Percentiles rank a stretch among this genome's conserved stretches.
Evolutionary conservation across 2,329 filamentous ascomycete genomes (phyloP).

Genomic region (Sphaerulina musiva): DNA sequence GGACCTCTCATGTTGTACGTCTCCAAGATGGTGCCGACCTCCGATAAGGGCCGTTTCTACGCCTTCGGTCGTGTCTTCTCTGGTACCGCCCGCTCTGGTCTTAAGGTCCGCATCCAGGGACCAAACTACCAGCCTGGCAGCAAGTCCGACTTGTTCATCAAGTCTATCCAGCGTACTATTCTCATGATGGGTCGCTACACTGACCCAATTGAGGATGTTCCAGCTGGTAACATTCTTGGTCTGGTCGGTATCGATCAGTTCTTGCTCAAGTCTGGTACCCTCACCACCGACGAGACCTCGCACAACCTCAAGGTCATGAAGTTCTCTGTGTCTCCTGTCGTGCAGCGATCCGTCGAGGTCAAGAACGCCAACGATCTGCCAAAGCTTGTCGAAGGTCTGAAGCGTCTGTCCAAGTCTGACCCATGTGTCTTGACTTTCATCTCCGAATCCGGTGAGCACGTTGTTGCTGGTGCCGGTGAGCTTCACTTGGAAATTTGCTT

Average conservation of each 20-base stretch:
- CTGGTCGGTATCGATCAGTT: conserved; percentile 99
- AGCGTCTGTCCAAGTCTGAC: conserved; percentile 99
- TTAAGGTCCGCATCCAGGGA: conserved; percentile 99
- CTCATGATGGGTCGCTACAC: conserved; percentile 99
- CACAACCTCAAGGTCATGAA: conserved; percentile 99
- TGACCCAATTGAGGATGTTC: conserved; percentile 98
- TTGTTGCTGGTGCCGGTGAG: conserved; percentile 98
- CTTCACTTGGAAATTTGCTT: conserved; percentile 99
- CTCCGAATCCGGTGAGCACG: conserved; percentile 91
- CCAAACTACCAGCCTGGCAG: conserved; percentile 97
- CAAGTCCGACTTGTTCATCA: conserved; percentile 99
- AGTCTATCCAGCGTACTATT: conserved; percentile 98
- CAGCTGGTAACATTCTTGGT: conserved; percentile 99
- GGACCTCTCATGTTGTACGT: conserved; percentile 99
- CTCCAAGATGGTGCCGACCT: conserved; percentile 99
- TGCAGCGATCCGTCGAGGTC: conserved; percentile 96
- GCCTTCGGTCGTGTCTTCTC: conserved; percentile 99
- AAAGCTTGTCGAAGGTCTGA: conserved; percentile 99
- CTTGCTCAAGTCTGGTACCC: conserved; percentile 99
- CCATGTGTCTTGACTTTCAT: conserved; percentile 92
- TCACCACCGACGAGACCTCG: conserved; percentile 92
- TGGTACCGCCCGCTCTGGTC: conserved; percentile 92
- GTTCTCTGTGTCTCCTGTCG: conserved; percentile 99
- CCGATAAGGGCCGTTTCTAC: conserved; percentile 99
- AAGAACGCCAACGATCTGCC: conserved; percentile 99